Percentiles rank a stretch among this genome's conserved stretches.
Conservation (phyloP, 2,329 filamentous ascomycete genomes). For the Claviceps sorghi region DNA sequence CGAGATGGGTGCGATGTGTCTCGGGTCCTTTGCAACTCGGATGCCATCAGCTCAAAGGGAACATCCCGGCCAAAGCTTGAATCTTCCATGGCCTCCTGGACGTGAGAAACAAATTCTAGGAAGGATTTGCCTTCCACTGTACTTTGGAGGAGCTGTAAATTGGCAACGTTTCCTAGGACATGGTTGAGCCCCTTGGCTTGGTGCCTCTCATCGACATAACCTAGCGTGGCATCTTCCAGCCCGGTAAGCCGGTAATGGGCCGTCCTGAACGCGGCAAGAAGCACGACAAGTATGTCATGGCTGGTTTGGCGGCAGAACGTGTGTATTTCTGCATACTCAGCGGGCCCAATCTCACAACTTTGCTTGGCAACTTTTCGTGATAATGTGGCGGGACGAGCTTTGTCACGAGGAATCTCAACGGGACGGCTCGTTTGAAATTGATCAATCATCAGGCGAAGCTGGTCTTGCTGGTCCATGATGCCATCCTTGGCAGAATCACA, state of each 20-base stretch:
- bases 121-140: not conserved
- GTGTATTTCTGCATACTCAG: not conserved
- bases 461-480: not conserved
- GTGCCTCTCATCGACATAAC: slow-evolving; percentile 9
- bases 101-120: not conserved
- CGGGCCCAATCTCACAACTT: not conserved
- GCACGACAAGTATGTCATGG: slow-evolving; percentile 4
- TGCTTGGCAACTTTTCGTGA: not conserved
- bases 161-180: not conserved
- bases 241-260: slow-evolving; percentile 15
- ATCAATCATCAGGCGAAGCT: not conserved
- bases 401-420: not conserved
- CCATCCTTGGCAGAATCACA: not conserved
- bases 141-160: slow-evolving; percentile 10
- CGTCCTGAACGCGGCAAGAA: slow-evolving; percentile 13
- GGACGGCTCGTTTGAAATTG: not conserved
- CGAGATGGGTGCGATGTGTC: not conserved
- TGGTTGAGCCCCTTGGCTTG: slow-evolving; percentile 7
- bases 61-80: not conserved
- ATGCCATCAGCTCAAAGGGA: not conserved
- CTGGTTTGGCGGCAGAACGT: not conserved
- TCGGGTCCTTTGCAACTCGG: not conserved
- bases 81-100: not conserved
- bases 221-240: slow-evolving; percentile 12
- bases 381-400: not conserved